Evolutionary conservation across 2,329 filamentous ascomycete genomes (phyloP), one percentile per base, ranked within the genome.

Genomic region (Rhexocercosporidium sp.): DNA sequence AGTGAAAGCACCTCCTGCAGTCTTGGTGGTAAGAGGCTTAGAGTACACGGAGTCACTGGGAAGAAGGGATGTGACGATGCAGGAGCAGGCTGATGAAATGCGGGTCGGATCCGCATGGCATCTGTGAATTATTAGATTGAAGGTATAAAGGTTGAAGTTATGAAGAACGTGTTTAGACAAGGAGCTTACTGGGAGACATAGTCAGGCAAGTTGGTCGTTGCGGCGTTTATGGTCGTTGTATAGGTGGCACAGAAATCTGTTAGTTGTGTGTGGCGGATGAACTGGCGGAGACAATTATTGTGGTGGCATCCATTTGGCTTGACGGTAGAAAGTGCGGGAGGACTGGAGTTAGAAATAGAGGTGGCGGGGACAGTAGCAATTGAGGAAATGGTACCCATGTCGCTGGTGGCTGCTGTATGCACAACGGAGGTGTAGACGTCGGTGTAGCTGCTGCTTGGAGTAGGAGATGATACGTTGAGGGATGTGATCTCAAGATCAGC

Each of bases 41-140:
- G 34, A 41, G 49, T 3, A 20, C 20, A 18, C 22, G 16, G 4
- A n/a, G 7, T 51, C 14, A 29, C 18, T 22, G 44, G 29, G 39
- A 4, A 51, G 16, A 27, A 29, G 1, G 3, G 47, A 20, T 14
- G 56, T 56, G 3, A 16, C 56, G 20, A 69, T 29, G 27, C 71
- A 73, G 27, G 69, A 68, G 57, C 72, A 74, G 3, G 71, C 72
- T 22, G 70, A 70, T 3, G 69, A 73, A 62, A 73, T 70, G 3
- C 37, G 12, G 1, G 51, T 41, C 8, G 71, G 72, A 18, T 69
- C 27, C 14, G 60, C 59, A 22, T 67, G 49, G 53, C 72, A 74
- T 31, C 56, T 59, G 20, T 11, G 5, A 11, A 25, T 16, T 16
- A 16, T 59, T n/a, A 57, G 31, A 14, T 12, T n/a, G n/a, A n/a